A percentile compares a stretch with the other conserved stretches of the same genome.
phyloP scores from a whole-genome alignment of 2,329 filamentous ascomycete genomes.

The Mariannaea sp. region DNA sequence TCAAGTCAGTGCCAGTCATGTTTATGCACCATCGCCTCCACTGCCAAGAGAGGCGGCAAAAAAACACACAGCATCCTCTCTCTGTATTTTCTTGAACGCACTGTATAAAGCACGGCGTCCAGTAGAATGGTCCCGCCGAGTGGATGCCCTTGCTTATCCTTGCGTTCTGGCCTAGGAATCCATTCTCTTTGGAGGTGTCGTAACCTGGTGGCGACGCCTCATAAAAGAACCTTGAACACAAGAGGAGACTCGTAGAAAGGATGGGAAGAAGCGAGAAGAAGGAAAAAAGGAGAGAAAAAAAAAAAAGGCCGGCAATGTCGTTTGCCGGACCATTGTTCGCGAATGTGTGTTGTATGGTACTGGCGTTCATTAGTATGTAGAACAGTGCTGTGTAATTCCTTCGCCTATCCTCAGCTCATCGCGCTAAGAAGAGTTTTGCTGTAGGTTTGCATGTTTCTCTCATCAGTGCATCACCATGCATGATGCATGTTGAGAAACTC shows the following conservation, averaged over 20 bases:
- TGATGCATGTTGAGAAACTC: not conserved
- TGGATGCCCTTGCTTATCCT: not conserved
- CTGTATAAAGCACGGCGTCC: no score
- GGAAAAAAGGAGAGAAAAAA: not conserved
- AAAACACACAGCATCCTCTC: not conserved
- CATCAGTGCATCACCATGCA: not conserved
- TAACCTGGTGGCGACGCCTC: slow-evolving; percentile 9
- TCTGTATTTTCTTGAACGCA: no score
- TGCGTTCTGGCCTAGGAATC: not conserved
- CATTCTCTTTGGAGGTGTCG: not conserved
- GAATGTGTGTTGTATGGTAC: no score
- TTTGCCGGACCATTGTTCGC: no score
- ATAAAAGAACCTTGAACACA: slow-evolving; percentile 3
- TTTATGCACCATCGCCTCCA: not conserved
- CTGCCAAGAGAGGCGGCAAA: slow-evolving; percentile 8
- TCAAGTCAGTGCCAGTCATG: no score
- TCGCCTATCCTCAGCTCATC: not conserved
- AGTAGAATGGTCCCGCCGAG: not conserved
- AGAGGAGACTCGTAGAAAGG: slow-evolving; percentile 18
- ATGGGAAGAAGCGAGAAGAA: not conserved
- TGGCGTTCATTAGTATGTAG: no score
- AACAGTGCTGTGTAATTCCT: no score
- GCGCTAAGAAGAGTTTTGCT: not conserved
- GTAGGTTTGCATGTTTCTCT: not conserved
- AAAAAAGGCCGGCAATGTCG: no score